These are phyloP conservation scores for Jaltomata sinuosa DNA, from an alignment of 257 asterid genomes.

Conservation along the genomic window DNA sequence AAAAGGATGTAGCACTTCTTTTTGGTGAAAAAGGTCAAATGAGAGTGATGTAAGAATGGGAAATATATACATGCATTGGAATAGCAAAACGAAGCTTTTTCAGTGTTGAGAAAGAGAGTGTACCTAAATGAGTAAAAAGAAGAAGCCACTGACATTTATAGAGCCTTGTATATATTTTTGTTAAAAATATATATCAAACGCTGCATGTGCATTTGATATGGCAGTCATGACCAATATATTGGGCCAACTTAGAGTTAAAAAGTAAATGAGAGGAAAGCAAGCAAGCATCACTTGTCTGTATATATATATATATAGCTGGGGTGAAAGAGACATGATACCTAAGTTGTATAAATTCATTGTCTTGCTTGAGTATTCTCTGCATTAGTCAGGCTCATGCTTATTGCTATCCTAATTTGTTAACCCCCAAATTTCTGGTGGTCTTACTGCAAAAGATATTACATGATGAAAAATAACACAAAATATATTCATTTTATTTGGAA, in stretches of 20 bases:
- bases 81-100: background rate
- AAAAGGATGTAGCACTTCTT: background rate
- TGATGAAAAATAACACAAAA: too few relatives aligned
- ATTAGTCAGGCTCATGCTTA: background rate
- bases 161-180: background rate
- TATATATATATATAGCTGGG: conserved; percentile 26
- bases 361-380: background rate
- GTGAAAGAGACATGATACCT: conserved; percentile 52
- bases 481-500: too few relatives aligned
- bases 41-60: background rate
- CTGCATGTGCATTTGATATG: background rate
- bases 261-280: background rate
- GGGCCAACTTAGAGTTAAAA: background rate
- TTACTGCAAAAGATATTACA: too few relatives aligned
- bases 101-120: background rate
- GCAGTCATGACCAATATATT: background rate
- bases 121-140: background rate
- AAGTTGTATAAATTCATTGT: conserved; percentile 21
- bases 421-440: background rate
- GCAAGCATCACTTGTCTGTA: background rate
- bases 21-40: background rate
- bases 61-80: background rate
- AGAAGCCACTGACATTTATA: background rate
- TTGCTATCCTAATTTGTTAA: background rate
- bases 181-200: background rate